Percentiles rank a stretch among this genome's conserved stretches.
Evolutionary conservation across 1,284 basidiomycete species (phyloP).

Genomic region (Austroboletus olivaceoglutinosus): DNA sequence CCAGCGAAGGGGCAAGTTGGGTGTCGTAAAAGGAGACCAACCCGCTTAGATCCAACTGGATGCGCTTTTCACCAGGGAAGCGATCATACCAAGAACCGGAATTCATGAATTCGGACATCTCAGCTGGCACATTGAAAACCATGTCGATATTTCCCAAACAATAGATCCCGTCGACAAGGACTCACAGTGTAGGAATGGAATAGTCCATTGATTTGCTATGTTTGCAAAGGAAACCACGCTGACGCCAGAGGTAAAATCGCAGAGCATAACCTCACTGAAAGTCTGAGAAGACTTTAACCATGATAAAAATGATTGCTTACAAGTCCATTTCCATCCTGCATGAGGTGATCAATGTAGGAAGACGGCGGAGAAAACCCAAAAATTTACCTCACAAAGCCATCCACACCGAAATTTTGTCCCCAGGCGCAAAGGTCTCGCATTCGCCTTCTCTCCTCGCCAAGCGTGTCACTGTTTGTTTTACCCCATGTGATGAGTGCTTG

Average conservation of each 20-base stretch:
- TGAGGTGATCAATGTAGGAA: background rate
- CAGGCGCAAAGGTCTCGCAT: constrained; percentile 37
- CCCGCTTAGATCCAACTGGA: constrained; percentile 31
- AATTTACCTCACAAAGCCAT: constrained; percentile 40
- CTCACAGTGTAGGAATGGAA: background rate
- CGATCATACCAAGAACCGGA: constrained; percentile 36
- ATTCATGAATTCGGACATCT: constrained; percentile 18
- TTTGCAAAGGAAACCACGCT: constrained; percentile 35
- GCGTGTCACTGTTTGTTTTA: constrained; percentile 10
- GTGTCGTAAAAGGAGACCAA: constrained; percentile 38
- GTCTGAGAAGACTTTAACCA: background rate
- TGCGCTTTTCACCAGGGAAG: constrained; percentile 37
- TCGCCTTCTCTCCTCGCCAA: constrained; percentile 26
- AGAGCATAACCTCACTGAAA: constrained; percentile 52
- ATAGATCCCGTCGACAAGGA: background rate
- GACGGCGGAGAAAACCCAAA: too few relatives aligned
- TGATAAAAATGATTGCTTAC: constrained; percentile 30
- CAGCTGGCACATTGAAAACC: background rate
- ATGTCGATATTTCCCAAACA: background rate
- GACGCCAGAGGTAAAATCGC: constrained; percentile 44
- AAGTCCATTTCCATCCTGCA: constrained; percentile 50
- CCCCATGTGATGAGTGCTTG: constrained; percentile 45
- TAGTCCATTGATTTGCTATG: constrained; percentile 4
- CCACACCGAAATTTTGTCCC: constrained; percentile 36
- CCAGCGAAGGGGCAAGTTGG: constrained; percentile 30